phyloP scores from a whole-genome alignment of 1,139 yeast species.

The Maudiozyma humilis region DNA sequence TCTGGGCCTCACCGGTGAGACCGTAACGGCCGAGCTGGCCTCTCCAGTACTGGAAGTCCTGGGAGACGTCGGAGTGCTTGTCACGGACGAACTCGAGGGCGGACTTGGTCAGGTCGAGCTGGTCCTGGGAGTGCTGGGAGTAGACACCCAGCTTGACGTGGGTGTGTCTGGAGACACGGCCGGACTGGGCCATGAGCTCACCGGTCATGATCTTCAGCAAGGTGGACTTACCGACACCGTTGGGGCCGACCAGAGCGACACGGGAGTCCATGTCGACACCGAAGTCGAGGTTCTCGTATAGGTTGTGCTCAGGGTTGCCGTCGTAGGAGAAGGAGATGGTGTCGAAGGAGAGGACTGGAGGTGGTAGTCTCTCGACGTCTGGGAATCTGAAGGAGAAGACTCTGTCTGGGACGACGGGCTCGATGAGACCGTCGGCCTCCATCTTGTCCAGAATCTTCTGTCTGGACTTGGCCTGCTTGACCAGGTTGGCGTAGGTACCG shows the following conservation, averaged over 20 bases:
- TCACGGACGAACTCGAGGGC: slow-evolving; percentile 96
- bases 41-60: slow-evolving; percentile 99
- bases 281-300: slow-evolving; percentile 83
- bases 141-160: slow-evolving; percentile 97
- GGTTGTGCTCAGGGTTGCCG: slow-evolving; percentile 78
- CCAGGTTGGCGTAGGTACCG: slow-evolving; percentile 99
- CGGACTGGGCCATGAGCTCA: slow-evolving; percentile 75
- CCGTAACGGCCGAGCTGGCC: slow-evolving; percentile 97
- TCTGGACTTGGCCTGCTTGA: slow-evolving; percentile 97
- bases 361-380: slow-evolving; percentile 93
- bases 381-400: slow-evolving; percentile 93
- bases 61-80: slow-evolving; percentile 79
- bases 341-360: slow-evolving; percentile 96
- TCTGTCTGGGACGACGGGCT: slow-evolving; percentile 85
- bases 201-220: slow-evolving; percentile 95
- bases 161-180: slow-evolving; percentile 94
- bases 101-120: slow-evolving; percentile 87
- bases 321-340: slow-evolving; percentile 88
- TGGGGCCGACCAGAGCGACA: slow-evolving; percentile 96
- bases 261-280: slow-evolving; percentile 99
- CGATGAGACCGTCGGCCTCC: slow-evolving; percentile 98
- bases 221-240: slow-evolving; percentile 98
- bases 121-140: slow-evolving; percentile 98
- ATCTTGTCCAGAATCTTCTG: slow-evolving; percentile 98
- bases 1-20: slow-evolving; percentile 97